Conservation (phyloP, 108 stramenopile species). For the Discostella pseudostelligera region DNA sequence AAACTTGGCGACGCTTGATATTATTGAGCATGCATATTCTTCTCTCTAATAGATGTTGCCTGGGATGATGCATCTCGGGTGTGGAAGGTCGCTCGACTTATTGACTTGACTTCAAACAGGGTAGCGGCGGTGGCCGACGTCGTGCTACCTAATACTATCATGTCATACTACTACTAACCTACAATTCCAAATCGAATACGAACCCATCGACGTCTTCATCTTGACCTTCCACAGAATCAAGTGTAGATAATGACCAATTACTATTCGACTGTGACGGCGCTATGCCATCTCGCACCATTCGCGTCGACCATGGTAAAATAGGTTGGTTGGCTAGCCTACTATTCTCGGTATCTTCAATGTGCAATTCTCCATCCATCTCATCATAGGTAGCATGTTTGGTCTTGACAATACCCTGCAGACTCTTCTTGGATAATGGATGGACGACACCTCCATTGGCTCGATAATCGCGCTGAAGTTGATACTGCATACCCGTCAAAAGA, state of each 20-base stretch:
- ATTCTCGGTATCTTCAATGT: conserved; percentile 5
- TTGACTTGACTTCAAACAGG: too few species aligned
- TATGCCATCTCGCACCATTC: background rate
- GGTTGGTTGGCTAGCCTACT: background rate
- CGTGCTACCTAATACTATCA: too few species aligned
- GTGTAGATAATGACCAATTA: conserved; percentile 5
- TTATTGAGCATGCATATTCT: too few species aligned
- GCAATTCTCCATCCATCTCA: conserved; percentile 9
- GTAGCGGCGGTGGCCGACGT: too few species aligned
- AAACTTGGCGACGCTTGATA: too few species aligned
- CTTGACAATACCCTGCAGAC: conserved; percentile 15
- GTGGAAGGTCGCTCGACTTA: too few species aligned
- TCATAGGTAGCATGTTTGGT: conserved; percentile 29
- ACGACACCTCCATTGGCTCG: conserved; percentile 1
- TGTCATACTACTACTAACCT: background rate
- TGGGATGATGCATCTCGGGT: too few species aligned
- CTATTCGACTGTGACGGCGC: background rate
- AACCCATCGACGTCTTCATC: conserved; percentile 1
- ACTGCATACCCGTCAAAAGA: conserved; percentile 32
- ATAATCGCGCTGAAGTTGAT: conserved; percentile 18
- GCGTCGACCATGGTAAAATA: background rate
- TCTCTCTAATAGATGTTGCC: too few species aligned
- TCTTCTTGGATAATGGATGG: conserved; percentile 19
- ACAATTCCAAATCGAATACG: conserved; percentile 21
- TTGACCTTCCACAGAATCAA: background rate